Evolutionary conservation across 1,284 basidiomycete species (phyloP).

Genomic region (Malassezia japonica): DNA sequence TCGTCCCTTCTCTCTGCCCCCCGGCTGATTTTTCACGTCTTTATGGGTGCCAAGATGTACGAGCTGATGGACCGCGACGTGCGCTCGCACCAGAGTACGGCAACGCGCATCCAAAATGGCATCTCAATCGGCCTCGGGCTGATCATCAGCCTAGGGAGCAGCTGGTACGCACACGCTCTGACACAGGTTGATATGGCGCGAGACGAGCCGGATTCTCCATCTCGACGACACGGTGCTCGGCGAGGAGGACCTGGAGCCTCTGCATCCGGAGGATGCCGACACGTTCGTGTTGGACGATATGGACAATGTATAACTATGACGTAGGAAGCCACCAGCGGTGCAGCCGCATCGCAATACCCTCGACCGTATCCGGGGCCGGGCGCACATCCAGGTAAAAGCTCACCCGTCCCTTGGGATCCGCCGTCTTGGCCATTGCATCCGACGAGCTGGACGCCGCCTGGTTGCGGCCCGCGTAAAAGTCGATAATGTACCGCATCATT

Average conservation of each 20-base stretch:
- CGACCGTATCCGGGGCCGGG: slow-evolving; percentile 83
- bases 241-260: background rate
- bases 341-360: slow-evolving; percentile 66
- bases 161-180: background rate
- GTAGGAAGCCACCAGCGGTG: slow-evolving; percentile 8
- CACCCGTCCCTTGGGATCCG: slow-evolving; percentile 20
- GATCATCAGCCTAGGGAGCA: background rate
- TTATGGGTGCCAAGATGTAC: slow-evolving; percentile 34
- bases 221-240: background rate
- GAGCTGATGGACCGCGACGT: slow-evolving; percentile 31
- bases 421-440: slow-evolving; percentile 11
- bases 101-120: slow-evolving; percentile 21
- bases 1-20: slow-evolving; percentile 36
- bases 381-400: slow-evolving; percentile 88
- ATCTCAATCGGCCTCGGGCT: slow-evolving; percentile 23
- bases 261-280: background rate
- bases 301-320: background rate
- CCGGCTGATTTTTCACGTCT: slow-evolving; percentile 42
- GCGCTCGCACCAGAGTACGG: slow-evolving; percentile 21
- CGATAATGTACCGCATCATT: slow-evolving; percentile 85
- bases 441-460: slow-evolving; percentile 28
- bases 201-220: background rate
- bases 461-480: slow-evolving; percentile 84
- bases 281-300: no score
- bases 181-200: slow-evolving; percentile 12